A percentile compares a stretch with the other conserved stretches of the same genome.
These are phyloP conservation scores for Hypholoma sublateritium DNA, from an alignment of 768 basidiomycete species.

Conservation along the genomic window DNA sequence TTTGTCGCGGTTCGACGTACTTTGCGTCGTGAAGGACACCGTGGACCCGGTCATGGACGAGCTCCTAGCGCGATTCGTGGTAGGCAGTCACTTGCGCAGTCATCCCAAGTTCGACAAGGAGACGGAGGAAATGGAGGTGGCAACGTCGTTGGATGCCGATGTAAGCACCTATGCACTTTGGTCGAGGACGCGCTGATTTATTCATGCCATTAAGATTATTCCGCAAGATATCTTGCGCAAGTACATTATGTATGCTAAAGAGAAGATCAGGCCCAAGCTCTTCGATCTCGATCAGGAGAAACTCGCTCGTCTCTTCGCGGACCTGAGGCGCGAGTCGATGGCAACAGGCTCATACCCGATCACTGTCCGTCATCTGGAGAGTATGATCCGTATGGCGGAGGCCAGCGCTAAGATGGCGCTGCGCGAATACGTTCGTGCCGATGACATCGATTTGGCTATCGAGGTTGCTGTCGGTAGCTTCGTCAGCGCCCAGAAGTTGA, in stretches of 20 bases:
- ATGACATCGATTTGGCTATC: conserved; percentile 97
- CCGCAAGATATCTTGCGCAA: conserved; percentile 95
- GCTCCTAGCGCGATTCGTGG: conserved; percentile 94
- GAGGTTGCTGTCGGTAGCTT: conserved; percentile 95
- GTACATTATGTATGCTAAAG: conserved; percentile 98
- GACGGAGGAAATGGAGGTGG: conserved; percentile 92
- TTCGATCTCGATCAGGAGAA: conserved; percentile 97
- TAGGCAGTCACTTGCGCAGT: conserved; percentile 91
- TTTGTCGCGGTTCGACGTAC: conserved; percentile 94
- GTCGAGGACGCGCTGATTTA: not conserved
- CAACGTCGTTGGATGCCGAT: conserved; percentile 85
- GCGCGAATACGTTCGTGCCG: conserved; percentile 91
- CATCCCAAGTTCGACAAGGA: conserved; percentile 91
- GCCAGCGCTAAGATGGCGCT: conserved; percentile 98
- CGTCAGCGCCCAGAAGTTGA: conserved; percentile 95
- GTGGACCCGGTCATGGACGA: conserved; percentile 98
- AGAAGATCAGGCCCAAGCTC: conserved; percentile 89
- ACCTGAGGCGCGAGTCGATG: conserved; percentile 92
- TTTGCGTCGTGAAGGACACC: conserved; percentile 97
- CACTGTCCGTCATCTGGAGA: conserved; percentile 96
- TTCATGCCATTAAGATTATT: conserved; percentile 66
- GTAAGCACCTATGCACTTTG: conserved; percentile 47
- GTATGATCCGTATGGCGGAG: conserved; percentile 99
- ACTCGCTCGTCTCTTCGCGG: conserved; percentile 89
- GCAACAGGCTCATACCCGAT: conserved; percentile 99